phyloP scores from a whole-genome alignment of 192 early-diverging fungal genomes.

The Lobosporangium transversale region DNA sequence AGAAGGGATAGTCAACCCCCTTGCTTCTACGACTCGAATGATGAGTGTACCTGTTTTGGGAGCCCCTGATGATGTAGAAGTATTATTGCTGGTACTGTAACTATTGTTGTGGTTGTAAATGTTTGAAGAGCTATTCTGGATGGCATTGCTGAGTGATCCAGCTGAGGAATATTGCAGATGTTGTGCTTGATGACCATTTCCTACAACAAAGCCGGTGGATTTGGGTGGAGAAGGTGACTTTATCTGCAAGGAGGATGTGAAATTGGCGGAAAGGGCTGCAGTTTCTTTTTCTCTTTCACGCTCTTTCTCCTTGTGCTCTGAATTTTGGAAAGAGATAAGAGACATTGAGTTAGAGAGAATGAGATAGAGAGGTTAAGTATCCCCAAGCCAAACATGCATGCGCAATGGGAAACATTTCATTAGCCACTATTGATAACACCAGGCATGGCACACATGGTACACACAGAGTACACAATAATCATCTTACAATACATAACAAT shows the following conservation, averaged over 20 bases:
- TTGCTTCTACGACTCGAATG: constrained; percentile 86
- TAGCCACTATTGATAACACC: not conserved
- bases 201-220: not conserved
- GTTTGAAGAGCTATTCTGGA: constrained; percentile 54
- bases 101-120: not conserved
- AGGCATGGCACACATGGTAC: not conserved
- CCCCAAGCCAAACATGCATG: no score
- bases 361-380: no score
- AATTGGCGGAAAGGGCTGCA: constrained; percentile 29
- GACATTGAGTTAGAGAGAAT: no score
- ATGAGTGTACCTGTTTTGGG: constrained; percentile 69
- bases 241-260: constrained; percentile 6
- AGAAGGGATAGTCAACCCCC: constrained; percentile 75
- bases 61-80: not conserved
- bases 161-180: constrained; percentile 10
- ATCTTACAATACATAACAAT: no score
- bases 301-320: constrained; percentile 51
- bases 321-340: no score
- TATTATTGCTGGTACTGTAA: not conserved
- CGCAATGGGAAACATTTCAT: no score
- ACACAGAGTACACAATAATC: no score
- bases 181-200: not conserved
- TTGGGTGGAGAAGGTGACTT: constrained; percentile 37
- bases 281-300: constrained; percentile 39
- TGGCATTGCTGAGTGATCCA: constrained; percentile 10